A percentile compares a stretch with the other conserved stretches of the same genome.
These are phyloP conservation scores for Gentiana dahurica DNA, from an alignment of 257 asterid species.

Conservation along the genomic window DNA sequence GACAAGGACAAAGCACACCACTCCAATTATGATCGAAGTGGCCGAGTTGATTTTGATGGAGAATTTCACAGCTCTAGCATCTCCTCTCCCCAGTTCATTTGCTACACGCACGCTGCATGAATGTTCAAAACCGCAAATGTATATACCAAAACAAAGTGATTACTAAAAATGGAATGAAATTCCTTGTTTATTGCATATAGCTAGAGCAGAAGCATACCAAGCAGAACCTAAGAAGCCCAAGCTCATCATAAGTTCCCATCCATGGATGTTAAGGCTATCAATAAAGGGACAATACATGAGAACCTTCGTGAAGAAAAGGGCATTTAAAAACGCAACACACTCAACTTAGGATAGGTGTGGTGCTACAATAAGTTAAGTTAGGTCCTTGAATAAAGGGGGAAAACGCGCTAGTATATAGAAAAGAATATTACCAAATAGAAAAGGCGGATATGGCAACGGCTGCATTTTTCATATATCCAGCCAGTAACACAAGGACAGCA, in stretches of 20 bases:
- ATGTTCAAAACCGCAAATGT: background rate
- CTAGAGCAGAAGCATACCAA: conserved; percentile 29
- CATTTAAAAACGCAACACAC: too few relatives aligned
- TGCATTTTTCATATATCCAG: conserved; percentile 85
- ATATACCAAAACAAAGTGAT: background rate
- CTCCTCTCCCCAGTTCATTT: conserved; percentile 71
- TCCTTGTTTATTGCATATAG: background rate
- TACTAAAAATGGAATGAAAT: background rate
- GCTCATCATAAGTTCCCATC: conserved; percentile 84
- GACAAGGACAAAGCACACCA: conserved; percentile 36
- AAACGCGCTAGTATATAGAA: background rate
- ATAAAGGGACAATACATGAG: background rate
- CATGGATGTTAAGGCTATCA: conserved; percentile 64
- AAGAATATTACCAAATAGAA: conserved; percentile 55
- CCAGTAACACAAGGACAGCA: conserved; percentile 68
- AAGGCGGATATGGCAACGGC: conserved; percentile 81
- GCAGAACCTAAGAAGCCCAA: conserved; percentile 78
- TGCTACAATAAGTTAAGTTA: too few relatives aligned
- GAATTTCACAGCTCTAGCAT: conserved; percentile 52
- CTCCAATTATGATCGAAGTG: conserved; percentile 36
- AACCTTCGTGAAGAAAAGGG: conserved; percentile 5
- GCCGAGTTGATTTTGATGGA: conserved; percentile 51
- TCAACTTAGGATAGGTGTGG: too few relatives aligned
- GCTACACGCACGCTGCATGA: conserved; percentile 59
- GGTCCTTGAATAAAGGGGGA: background rate